A percentile compares a stretch with the other conserved stretches of the same genome.
phyloP scores from a whole-genome alignment of 495 filamentous ascomycete species.

The Baudoinia panamericana region DNA sequence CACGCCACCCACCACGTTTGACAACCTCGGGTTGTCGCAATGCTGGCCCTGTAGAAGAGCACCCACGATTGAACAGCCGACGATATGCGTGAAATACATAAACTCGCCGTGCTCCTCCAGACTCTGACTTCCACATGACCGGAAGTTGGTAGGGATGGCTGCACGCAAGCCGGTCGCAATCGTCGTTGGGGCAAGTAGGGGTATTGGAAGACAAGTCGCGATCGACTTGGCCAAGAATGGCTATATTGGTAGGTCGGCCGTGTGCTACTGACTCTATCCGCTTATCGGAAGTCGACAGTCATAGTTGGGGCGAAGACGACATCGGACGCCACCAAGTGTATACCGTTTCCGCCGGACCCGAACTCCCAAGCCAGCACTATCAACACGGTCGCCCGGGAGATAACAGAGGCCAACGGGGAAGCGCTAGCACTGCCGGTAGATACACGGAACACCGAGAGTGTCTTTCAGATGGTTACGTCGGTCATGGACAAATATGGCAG shows the following conservation, averaged over 20 bases:
- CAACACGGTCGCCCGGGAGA: constrained; percentile 71
- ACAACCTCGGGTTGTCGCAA: too few species aligned
- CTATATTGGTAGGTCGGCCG: constrained; percentile 55
- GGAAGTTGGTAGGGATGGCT: too few species aligned
- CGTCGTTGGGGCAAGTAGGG: constrained; percentile 39
- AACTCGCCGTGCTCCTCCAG: too few species aligned
- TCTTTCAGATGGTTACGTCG: constrained; percentile 46
- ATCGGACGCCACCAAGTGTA: constrained; percentile 43
- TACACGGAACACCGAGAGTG: constrained; percentile 48
- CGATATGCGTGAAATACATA: too few species aligned
- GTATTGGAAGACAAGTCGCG: constrained; percentile 68
- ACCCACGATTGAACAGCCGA: too few species aligned
- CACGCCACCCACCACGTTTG: too few species aligned
- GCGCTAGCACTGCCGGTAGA: constrained; percentile 60
- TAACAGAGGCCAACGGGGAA: constrained; percentile 48
- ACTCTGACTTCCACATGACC: too few species aligned
- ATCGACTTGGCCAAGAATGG: constrained; percentile 58
- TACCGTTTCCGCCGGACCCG: constrained; percentile 67
- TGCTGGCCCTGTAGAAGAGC: too few species aligned
- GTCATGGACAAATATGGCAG: constrained; percentile 49
- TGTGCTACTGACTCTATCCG: not conserved
- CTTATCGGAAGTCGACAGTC: constrained; percentile 36
- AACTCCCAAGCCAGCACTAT: constrained; percentile 69
- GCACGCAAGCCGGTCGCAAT: constrained; percentile 9
- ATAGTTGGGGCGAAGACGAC: constrained; percentile 70